A percentile compares a stretch with the other conserved stretches of the same genome.
These are phyloP conservation scores for Rhododendron vialii DNA, from an alignment of 148 eudicot genomes.

Conservation along the genomic window DNA sequence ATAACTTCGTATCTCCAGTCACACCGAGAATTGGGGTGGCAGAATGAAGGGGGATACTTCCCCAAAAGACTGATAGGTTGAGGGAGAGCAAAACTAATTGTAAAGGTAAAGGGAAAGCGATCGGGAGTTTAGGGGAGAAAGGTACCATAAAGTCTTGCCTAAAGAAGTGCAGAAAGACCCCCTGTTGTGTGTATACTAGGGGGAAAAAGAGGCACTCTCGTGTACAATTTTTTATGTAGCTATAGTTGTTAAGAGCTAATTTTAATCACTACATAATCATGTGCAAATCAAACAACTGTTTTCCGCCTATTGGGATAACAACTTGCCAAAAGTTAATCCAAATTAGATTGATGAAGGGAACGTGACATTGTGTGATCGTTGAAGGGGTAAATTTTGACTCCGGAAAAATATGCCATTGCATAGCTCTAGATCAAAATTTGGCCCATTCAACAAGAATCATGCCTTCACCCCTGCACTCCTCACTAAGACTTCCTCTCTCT, in stretches of 20 bases:
- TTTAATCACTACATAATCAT: neutral
- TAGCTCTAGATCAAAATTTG: neutral
- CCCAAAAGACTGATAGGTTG: neutral
- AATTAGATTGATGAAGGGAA: neutral
- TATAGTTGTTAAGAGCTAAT: neutral
- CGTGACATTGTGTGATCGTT: neutral
- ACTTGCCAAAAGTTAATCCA: neutral
- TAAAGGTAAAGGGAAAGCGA: neutral
- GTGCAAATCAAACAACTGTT: neutral
- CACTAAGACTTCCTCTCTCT: neutral
- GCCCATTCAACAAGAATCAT: neutral
- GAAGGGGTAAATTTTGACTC: neutral
- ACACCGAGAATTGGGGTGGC: neutral
- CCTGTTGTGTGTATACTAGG: neutral
- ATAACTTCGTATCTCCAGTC: neutral
- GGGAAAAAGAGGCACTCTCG: neutral
- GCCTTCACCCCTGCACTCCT: neutral
- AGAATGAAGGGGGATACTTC: neutral
- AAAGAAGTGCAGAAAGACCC: neutral
- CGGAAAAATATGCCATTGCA: neutral
- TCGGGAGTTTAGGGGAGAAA: neutral
- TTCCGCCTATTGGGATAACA: neutral
- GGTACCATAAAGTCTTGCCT: neutral
- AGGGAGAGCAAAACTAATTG: neutral
- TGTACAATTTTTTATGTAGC: neutral